phyloP scores from a whole-genome alignment of 352 stramenopile species.

The Stephanocyclus meneghinianus region DNA sequence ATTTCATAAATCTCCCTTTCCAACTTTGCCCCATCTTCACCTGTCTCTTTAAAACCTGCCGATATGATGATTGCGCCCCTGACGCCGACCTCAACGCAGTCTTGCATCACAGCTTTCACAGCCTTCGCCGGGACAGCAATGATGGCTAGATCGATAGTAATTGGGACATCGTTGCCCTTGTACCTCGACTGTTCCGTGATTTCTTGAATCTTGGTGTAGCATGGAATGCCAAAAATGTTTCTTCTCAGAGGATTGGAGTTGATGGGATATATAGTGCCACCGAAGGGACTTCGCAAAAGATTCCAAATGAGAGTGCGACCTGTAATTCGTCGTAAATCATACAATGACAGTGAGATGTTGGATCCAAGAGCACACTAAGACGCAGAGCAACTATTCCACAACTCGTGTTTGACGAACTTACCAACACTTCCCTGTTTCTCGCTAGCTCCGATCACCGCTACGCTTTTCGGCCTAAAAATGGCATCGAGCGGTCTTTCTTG shows the following conservation, averaged over 20 bases:
- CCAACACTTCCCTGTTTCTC: slow-evolving; percentile 51
- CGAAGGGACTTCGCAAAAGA: slow-evolving; percentile 45
- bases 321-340: not conserved
- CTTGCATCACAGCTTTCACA: slow-evolving; percentile 49
- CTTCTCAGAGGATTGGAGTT: slow-evolving; percentile 40
- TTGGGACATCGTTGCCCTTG: not conserved
- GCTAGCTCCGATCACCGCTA: slow-evolving; percentile 59
- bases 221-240: slow-evolving; percentile 58
- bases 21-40: slow-evolving; percentile 46
- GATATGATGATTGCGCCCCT: slow-evolving; percentile 65
- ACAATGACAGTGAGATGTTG: not conserved
- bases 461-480: slow-evolving; percentile 53
- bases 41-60: slow-evolving; percentile 67
- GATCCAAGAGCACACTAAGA: not conserved
- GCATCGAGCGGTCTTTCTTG: slow-evolving; percentile 45
- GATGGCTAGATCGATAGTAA: slow-evolving; percentile 55
- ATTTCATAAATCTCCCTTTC: slow-evolving; percentile 53
- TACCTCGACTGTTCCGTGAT: slow-evolving; percentile 28
- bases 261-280: slow-evolving; percentile 59
- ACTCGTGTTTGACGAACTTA: not conserved
- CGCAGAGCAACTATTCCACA: no score
- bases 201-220: slow-evolving; percentile 57
- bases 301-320: slow-evolving; percentile 57
- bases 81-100: slow-evolving; percentile 60
- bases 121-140: slow-evolving; percentile 57